Percentiles rank a stretch among this genome's conserved stretches.
phyloP scores from a whole-genome alignment of 768 basidiomycete genomes.

The Hysterangium stoloniferum region DNA sequence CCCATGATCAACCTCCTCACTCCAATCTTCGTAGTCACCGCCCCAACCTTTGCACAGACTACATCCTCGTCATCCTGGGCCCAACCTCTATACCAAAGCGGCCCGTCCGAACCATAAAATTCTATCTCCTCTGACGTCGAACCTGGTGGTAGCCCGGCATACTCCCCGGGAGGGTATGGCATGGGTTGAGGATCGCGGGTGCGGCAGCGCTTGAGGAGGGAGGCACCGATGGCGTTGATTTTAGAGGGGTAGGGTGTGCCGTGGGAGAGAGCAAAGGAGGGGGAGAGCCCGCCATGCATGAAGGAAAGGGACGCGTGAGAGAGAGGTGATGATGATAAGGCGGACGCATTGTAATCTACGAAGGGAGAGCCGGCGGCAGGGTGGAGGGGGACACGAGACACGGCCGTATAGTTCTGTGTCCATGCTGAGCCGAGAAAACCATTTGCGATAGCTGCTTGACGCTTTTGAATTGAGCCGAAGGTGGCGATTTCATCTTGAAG shows the following conservation, averaged over 20 bases:
- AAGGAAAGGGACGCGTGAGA: constrained; percentile 83
- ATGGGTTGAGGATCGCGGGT: constrained; percentile 51
- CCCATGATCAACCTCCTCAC: constrained; percentile 92
- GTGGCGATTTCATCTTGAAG: constrained; percentile 74
- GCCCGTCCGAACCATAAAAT: constrained; percentile 72
- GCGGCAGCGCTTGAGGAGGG: constrained; percentile 67
- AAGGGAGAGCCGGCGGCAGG: constrained; percentile 60
- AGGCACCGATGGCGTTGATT: constrained; percentile 70
- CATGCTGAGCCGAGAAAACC: constrained; percentile 78
- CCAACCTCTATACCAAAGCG: constrained; percentile 94
- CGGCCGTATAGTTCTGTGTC: constrained; percentile 78
- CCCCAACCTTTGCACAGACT: constrained; percentile 61
- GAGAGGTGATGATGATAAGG: constrained; percentile 46
- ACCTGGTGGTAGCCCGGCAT: constrained; percentile 50
- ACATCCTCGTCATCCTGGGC: constrained; percentile 68
- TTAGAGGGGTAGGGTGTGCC: constrained; percentile 75
- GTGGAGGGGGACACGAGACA: constrained; percentile 77
- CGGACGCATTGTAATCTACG: constrained; percentile 39
- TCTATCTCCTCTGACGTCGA: constrained; percentile 59
- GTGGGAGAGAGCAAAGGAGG: constrained; percentile 48
- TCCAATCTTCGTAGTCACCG: constrained; percentile 64
- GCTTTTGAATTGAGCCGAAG: constrained; percentile 62
- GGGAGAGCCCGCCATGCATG: constrained; percentile 86
- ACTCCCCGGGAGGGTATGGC: constrained; percentile 76
- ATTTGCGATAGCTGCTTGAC: constrained; percentile 59